Percentiles rank a stretch among this genome's conserved stretches.
These are phyloP conservation scores for Samsoniella hepiali DNA, from an alignment of 2,329 filamentous ascomycete genomes.

Conservation along the genomic window DNA sequence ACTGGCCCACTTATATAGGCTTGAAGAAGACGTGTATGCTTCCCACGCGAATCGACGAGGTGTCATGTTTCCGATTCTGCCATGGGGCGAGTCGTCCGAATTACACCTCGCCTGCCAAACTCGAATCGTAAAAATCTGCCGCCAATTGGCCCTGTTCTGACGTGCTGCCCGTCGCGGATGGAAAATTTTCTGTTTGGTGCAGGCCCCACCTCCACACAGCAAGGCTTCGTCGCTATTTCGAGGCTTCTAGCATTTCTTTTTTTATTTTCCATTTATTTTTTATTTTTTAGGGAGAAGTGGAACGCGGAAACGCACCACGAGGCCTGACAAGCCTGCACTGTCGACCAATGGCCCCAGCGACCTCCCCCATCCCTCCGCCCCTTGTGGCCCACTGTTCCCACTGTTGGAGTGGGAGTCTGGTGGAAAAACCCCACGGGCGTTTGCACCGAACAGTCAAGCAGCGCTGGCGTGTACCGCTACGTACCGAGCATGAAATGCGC, in stretches of 20 bases:
- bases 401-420: neutral
- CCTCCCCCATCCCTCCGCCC: neutral
- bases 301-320: neutral
- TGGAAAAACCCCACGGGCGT: neutral
- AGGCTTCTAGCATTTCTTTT: neutral
- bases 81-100: neutral
- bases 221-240: neutral
- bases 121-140: constrained; percentile 4
- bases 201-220: constrained; percentile 3
- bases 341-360: neutral
- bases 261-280: neutral
- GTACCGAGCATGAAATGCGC: constrained; percentile 7
- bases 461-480: constrained; percentile 15
- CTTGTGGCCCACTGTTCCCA: neutral
- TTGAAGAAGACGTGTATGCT: neutral
- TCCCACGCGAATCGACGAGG: neutral
- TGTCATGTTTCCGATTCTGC: neutral
- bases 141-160: neutral
- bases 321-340: neutral
- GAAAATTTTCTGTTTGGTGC: neutral
- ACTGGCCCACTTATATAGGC: neutral
- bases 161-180: neutral
- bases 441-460: neutral
- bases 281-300: neutral
- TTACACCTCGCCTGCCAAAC: neutral